Percentiles rank a stretch among this genome's conserved stretches.
Conservation (phyloP, 2,329 filamentous ascomycete genomes). For the Simplicillium aogashimaense region DNA sequence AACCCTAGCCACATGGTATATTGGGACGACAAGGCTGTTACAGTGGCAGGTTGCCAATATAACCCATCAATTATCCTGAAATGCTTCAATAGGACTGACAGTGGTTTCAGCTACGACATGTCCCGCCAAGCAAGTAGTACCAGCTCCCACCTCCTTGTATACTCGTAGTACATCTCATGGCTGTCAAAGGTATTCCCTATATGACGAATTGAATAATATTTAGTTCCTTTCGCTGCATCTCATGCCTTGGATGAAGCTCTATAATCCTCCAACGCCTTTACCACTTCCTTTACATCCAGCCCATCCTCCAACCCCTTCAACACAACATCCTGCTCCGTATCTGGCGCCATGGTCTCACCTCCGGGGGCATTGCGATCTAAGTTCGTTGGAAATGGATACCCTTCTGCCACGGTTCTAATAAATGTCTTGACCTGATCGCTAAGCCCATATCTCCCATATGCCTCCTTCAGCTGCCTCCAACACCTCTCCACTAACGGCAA, state of each 20-base stretch:
- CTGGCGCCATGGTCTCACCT: conserved; percentile 48
- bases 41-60: too few species aligned
- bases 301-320: conserved; percentile 28
- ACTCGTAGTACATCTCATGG: too few species aligned
- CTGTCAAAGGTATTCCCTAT: too few species aligned
- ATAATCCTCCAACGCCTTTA: conserved; percentile 25
- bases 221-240: neutral
- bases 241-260: neutral
- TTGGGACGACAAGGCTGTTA: too few species aligned
- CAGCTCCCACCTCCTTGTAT: too few species aligned
- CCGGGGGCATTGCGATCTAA: conserved; percentile 45
- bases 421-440: conserved; percentile 33
- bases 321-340: conserved; percentile 46
- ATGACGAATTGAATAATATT: too few species aligned
- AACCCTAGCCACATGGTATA: too few species aligned
- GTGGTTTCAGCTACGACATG: too few species aligned
- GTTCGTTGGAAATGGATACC: conserved; percentile 55
- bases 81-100: too few species aligned
- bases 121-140: too few species aligned
- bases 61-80: too few species aligned
- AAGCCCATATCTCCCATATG: conserved; percentile 23
- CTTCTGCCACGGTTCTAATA: conserved; percentile 41
- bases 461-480: conserved; percentile 27
- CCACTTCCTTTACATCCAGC: conserved; percentile 26
- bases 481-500: conserved; percentile 33